These are phyloP conservation scores for Neopestalotiopsis clavispora DNA, from an alignment of 2,329 filamentous ascomycete species.

Conservation along the genomic window DNA sequence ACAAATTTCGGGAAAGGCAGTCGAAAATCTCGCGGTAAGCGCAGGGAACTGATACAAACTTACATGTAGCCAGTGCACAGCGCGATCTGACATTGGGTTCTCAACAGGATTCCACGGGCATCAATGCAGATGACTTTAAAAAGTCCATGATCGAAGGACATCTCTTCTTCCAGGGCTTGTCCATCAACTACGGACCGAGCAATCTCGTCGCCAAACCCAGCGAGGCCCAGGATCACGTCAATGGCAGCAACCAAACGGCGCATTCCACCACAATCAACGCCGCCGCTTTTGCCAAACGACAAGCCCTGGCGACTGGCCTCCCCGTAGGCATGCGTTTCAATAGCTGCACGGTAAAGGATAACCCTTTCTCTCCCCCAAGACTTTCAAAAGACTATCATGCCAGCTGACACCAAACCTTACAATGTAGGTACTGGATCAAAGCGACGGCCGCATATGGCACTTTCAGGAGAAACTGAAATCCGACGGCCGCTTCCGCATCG, in stretches of 20 bases:
- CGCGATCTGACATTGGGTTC: no score
- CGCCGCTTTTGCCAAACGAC: slow-evolving; percentile 30
- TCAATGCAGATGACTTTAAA: slow-evolving; percentile 68
- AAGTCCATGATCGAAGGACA: slow-evolving; percentile 63
- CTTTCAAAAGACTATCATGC: neutral
- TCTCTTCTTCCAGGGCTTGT: slow-evolving; percentile 60
- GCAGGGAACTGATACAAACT: no score
- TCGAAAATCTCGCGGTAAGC: slow-evolving; percentile 54
- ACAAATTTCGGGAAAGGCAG: slow-evolving; percentile 61
- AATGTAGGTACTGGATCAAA: slow-evolving; percentile 56
- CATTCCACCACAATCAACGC: slow-evolving; percentile 19
- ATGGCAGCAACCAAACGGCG: slow-evolving; percentile 44
- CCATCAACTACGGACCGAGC: slow-evolving; percentile 63
- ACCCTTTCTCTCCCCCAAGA: neutral
- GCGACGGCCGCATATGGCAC: slow-evolving; percentile 60
- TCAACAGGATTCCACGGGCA: slow-evolving; percentile 57
- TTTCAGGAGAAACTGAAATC: slow-evolving; percentile 60
- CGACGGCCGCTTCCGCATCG: slow-evolving; percentile 63
- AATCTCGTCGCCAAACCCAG: slow-evolving; percentile 59
- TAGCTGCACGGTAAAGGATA: slow-evolving; percentile 49
- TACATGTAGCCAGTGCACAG: no score
- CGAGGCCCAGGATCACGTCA: slow-evolving; percentile 46
- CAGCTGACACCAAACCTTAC: neutral
- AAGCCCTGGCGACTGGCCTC: slow-evolving; percentile 50
- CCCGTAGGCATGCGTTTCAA: slow-evolving; percentile 62